These are phyloP conservation scores for Fusarium luffae DNA, from an alignment of 2,329 filamentous ascomycete genomes.

Conservation along the genomic window DNA sequence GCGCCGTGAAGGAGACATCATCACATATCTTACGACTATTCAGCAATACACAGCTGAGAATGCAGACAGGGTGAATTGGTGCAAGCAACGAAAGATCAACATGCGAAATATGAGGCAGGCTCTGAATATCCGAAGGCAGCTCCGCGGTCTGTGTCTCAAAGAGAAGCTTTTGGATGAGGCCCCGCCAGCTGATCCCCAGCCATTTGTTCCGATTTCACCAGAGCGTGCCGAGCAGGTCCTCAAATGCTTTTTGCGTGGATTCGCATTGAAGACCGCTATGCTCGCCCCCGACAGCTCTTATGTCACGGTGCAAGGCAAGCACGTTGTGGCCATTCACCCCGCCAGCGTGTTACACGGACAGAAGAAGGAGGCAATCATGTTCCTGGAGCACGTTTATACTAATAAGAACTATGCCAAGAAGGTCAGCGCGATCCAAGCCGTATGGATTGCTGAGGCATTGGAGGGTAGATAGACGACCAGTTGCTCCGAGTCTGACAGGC, in stretches of 20 bases:
- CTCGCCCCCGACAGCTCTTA: constrained; percentile 71
- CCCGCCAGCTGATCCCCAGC: constrained; percentile 64
- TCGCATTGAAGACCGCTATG: constrained; percentile 69
- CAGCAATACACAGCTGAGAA: constrained; percentile 70
- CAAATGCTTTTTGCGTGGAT: constrained; percentile 71
- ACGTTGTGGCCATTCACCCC: constrained; percentile 71
- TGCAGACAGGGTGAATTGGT: constrained; percentile 67
- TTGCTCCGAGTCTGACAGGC: background rate
- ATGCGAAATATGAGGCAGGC: constrained; percentile 71
- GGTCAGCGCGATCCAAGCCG: constrained; percentile 69
- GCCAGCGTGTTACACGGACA: constrained; percentile 70
- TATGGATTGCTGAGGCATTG: constrained; percentile 67
- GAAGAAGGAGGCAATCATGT: constrained; percentile 75
- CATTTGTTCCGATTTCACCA: constrained; percentile 65
- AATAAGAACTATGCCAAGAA: constrained; percentile 75
- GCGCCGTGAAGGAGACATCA: constrained; percentile 72
- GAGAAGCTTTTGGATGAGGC: constrained; percentile 61
- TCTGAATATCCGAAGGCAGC: constrained; percentile 69
- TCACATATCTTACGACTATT: constrained; percentile 72
- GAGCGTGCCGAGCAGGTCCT: constrained; percentile 66
- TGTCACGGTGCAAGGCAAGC: constrained; percentile 68
- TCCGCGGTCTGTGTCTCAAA: constrained; percentile 65
- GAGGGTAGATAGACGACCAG: constrained; percentile 45
- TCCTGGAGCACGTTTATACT: constrained; percentile 74
- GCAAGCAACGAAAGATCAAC: constrained; percentile 66